These are phyloP conservation scores for Candida labiduridarum DNA, from an alignment of 1,139 yeast genomes.

Conservation along the genomic window DNA sequence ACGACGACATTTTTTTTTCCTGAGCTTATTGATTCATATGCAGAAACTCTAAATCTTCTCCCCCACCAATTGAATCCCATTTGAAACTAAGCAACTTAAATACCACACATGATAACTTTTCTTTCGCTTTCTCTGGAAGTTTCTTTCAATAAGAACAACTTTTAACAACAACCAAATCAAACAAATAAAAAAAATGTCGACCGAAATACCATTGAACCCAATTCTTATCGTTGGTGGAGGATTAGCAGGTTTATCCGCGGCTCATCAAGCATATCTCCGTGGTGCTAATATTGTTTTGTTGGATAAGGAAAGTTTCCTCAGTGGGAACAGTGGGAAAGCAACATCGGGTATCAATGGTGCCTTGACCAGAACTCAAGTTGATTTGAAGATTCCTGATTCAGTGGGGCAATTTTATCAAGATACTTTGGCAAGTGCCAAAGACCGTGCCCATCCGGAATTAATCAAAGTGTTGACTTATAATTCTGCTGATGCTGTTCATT, in stretches of 20 bases:
- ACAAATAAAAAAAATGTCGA: slow-evolving; percentile 11
- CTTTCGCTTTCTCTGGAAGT: not conserved
- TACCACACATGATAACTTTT: not conserved
- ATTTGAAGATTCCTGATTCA: slow-evolving; percentile 53
- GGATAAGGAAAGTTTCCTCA: slow-evolving; percentile 65
- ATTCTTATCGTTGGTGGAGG: slow-evolving; percentile 80
- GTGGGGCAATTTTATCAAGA: slow-evolving; percentile 65
- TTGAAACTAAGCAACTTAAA: slow-evolving; percentile 2
- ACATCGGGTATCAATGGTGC: slow-evolving; percentile 85
- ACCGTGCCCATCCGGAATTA: slow-evolving; percentile 57
- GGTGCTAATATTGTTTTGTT: slow-evolving; percentile 59
- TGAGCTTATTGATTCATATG: not conserved
- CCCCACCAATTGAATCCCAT: slow-evolving; percentile 6
- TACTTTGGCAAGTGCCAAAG: slow-evolving; percentile 66
- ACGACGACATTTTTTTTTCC: not conserved
- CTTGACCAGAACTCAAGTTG: slow-evolving; percentile 60
- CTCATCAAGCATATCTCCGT: slow-evolving; percentile 62
- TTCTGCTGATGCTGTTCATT: slow-evolving; percentile 65
- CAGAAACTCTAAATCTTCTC: not conserved
- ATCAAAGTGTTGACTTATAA: slow-evolving; percentile 53
- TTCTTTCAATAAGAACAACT: not conserved
- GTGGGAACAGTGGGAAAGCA: slow-evolving; percentile 83
- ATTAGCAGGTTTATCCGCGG: slow-evolving; percentile 77
- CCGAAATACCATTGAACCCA: slow-evolving; percentile 35
- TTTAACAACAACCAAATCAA: not conserved